These are phyloP conservation scores for Pythium diclinum DNA, from an alignment of 352 stramenopile species.

Conservation along the genomic window DNA sequence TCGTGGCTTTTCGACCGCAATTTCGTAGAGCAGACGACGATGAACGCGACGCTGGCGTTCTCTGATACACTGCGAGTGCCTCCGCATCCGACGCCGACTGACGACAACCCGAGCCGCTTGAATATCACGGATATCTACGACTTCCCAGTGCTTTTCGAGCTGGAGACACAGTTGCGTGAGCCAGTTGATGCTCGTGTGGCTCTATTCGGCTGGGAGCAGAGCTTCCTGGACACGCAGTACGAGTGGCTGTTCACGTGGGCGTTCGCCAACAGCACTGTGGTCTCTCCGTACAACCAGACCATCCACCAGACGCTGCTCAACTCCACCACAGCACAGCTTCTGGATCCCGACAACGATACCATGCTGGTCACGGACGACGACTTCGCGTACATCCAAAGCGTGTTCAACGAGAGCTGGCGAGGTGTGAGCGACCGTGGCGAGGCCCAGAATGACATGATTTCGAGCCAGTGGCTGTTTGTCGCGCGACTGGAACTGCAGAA, in stretches of 20 bases:
- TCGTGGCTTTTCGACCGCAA: conserved; percentile 46
- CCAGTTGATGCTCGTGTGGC: conserved; percentile 26
- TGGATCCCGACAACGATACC: conserved; percentile 48
- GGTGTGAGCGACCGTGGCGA: conserved; percentile 38
- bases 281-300: conserved; percentile 50
- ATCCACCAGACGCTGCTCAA: conserved; percentile 49
- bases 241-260: conserved; percentile 29
- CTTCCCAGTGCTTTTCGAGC: conserved; percentile 40
- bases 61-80: conserved; percentile 59
- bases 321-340: conserved; percentile 33
- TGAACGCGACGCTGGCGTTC: conserved; percentile 45
- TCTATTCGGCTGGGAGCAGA: conserved; percentile 57
- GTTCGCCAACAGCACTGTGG: conserved; percentile 39
- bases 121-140: conserved; percentile 48
- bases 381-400: conserved; percentile 32
- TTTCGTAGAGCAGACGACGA: conserved; percentile 34
- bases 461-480: conserved; percentile 41
- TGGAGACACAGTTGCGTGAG: conserved; percentile 29
- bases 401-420: conserved; percentile 59
- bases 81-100: conserved; percentile 45
- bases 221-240: conserved; percentile 33
- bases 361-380: conserved; percentile 36
- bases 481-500: conserved; percentile 47
- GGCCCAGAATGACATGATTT: conserved; percentile 43
- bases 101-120: conserved; percentile 38